Base-by-base conservation (phyloP, 2,329 filamentous ascomycete genomes). In the Reticulascus tulasneorum region DNA sequence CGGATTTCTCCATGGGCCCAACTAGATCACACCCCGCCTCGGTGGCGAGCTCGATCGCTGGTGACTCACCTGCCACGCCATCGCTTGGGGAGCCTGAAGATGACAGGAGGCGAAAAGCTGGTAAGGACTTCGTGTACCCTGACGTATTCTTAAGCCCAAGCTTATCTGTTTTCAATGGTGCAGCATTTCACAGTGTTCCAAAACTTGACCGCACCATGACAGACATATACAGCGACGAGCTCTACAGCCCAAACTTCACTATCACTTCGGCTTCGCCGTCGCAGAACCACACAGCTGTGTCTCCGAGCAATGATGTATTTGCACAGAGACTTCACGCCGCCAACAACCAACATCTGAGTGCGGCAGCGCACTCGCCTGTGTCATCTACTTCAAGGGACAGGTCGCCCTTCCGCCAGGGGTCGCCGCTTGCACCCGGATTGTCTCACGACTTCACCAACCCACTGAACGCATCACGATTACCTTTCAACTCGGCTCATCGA, bases 181-280 rank as follows among this genome's bases (percentile, higher is more conserved):
- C 10, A 45, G 43, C 24, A 0, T 40, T 46, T 47, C 60, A 67
- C 44, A 67, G 70, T 24, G 67, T 81, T 18, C 84, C 89, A 18
- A 93, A 91, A 62, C 75, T 94, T 46, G 83, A 89, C 48, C 76
- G 88, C 38, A 93, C 89, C 1, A 87, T 93, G 64, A 91, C 88
- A 13, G 88, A 94, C 53, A 75, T 87, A 32, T 91, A 86, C 53
- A 75, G 79, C 51, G 90, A 95, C 57, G 87, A 93, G 58, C 73
- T 94, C 1, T 94, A 86, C 68, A 89, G 83, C 49, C 82, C 84
- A 1, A 75, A 71, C 49, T 79, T 81, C 42, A 70, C 67, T 22
- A 70, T 81, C 51, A 75, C 75, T 1, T 72, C 77, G 1, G 34
- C 44, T 11, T 65, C 77, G 4, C 69, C 73, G 9, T 63, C 69